Percentiles rank a stretch among this genome's conserved stretches.
These are phyloP conservation scores for Hypoxylon fragiforme DNA, from an alignment of 495 filamentous ascomycete genomes.

Conservation along the genomic window DNA sequence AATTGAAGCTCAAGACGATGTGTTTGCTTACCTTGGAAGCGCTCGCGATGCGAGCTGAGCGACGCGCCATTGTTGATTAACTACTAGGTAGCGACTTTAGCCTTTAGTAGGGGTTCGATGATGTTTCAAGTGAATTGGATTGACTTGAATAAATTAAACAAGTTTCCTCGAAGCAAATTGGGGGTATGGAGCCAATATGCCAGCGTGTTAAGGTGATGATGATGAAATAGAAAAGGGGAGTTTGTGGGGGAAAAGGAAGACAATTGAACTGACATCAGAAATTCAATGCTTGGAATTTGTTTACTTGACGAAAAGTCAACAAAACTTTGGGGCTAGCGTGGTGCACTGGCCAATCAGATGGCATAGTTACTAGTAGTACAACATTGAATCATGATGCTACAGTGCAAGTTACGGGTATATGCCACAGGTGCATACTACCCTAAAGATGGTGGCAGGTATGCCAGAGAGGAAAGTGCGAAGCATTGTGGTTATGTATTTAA, in stretches of 20 bases:
- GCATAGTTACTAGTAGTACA: too few relatives aligned
- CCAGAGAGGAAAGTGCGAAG: too few relatives aligned
- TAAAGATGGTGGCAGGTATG: too few relatives aligned
- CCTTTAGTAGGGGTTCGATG: not conserved
- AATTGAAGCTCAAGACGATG: slow-evolving; percentile 14
- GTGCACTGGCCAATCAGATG: slow-evolving; percentile 1
- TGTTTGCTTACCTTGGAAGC: slow-evolving; percentile 45
- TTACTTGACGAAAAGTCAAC: slow-evolving; percentile 26
- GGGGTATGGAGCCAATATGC: slow-evolving; percentile 21
- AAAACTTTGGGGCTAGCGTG: slow-evolving; percentile 9
- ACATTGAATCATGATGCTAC: too few relatives aligned
- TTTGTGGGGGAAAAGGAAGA: slow-evolving; percentile 16
- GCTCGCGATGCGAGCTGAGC: slow-evolving; percentile 53
- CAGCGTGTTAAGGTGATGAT: slow-evolving; percentile 12
- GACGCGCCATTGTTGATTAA: slow-evolving; percentile 37
- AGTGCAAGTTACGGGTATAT: too few relatives aligned
- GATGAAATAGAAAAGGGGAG: slow-evolving; percentile 22
- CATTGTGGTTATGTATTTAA: too few relatives aligned
- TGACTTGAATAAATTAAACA: not conserved
- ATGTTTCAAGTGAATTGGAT: not conserved
- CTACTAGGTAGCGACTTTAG: slow-evolving; percentile 4
- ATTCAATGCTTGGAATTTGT: too few relatives aligned
- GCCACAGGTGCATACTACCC: too few relatives aligned
- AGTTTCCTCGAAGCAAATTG: slow-evolving; percentile 3
- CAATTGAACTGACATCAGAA: slow-evolving; percentile 25